Base-by-base conservation (phyloP, 495 filamentous ascomycete genomes). In the Hyphodiscus hymeniophilus region DNA sequence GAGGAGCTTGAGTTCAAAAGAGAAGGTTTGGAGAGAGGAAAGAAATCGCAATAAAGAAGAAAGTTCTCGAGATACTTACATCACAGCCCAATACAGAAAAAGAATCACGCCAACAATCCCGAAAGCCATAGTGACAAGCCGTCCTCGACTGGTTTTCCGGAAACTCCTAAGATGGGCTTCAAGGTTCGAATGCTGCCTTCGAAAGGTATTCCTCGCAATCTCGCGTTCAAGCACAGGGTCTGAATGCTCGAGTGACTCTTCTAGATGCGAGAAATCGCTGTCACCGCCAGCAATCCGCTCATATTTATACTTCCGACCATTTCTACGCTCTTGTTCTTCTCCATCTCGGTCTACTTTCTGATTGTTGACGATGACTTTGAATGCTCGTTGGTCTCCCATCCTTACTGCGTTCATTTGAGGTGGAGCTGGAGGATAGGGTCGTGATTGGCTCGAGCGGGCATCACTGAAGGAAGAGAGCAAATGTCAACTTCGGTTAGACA, bases 31-130 rank as follows among this genome's bases (percentile, higher is more conserved):
- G 15, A 36, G 33, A 7, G 33, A 12, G 13, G 45, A 24, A 22
- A 6, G 3, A 15, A 16, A 11, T 30, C 12, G 3, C 3, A 30
- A 23, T 8, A 3, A n/a, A 21, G 11, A 10, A 18, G 22, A 10
- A 7, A 2, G 31, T 15, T 6, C n/a, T 7, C 12, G 33, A 38
- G 18, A 23, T 26, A 55, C 55, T 22, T 52, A 58, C 55, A 20
- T 16, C 28, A 54, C 40, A 38, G 48, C 47, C 44, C 48, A 44
- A 20, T 38, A 51, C 23, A 54, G 26, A 16, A 51, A 42, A 10
- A 58, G 17, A 13, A 58, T 22, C 6, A 46, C 12, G 0, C 47
- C 51, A 40, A 51, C 41, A 38, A 39, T 26, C 31, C 31, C 38
- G 22, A 49, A 36, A 28, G 21, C 17, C n/a, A 44, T 46, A 22